Percentiles rank a stretch among this genome's conserved stretches.
phyloP scores from a whole-genome alignment of 305 asterid genomes.

The Fraxinus albicans region DNA sequence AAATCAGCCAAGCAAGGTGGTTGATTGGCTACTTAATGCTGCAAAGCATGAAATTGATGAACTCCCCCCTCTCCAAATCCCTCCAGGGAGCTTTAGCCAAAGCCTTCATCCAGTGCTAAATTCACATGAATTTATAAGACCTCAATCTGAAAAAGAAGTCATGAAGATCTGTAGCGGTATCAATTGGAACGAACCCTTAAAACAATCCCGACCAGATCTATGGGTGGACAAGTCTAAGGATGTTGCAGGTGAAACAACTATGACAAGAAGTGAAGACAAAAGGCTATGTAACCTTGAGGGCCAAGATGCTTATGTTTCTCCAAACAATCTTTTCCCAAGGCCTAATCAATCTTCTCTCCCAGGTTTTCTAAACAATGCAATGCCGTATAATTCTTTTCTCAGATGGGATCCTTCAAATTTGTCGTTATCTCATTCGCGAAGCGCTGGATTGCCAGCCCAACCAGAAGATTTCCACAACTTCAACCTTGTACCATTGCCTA shows the following conservation, averaged over 20 bases:
- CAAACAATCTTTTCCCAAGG: conserved; percentile 32
- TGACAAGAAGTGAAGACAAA: conserved; percentile 29
- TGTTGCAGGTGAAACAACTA: conserved; percentile 17
- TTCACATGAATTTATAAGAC: conserved; percentile 6
- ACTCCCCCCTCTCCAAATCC: conserved; percentile 65
- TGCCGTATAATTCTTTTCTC: conserved; percentile 33
- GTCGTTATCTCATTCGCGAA: conserved; percentile 49
- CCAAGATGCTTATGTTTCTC: conserved; percentile 21
- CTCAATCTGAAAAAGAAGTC: conserved; percentile 33
- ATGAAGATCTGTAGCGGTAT: conserved; percentile 13
- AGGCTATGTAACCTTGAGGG: conserved; percentile 27
- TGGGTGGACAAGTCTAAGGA: conserved; percentile 31
- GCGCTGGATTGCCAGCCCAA: conserved; percentile 33
- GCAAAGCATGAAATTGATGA: conserved; percentile 73
- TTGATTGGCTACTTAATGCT: conserved; percentile 78
- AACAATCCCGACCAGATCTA: conserved; percentile 17
- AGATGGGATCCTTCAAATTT: conserved; percentile 74
- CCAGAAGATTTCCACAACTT: conserved; percentile 46
- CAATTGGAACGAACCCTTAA: conserved; percentile 25
- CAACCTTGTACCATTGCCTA: conserved; percentile 34
- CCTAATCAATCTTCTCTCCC: conserved; percentile 24
- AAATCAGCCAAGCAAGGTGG: conserved; percentile 80
- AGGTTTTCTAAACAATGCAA: conserved; percentile 32
- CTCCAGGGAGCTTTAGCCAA: conserved; percentile 42
- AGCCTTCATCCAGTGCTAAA: conserved; percentile 32